Base-by-base conservation (phyloP, 2,329 filamentous ascomycete species). In the Hypoxylon sp. region DNA sequence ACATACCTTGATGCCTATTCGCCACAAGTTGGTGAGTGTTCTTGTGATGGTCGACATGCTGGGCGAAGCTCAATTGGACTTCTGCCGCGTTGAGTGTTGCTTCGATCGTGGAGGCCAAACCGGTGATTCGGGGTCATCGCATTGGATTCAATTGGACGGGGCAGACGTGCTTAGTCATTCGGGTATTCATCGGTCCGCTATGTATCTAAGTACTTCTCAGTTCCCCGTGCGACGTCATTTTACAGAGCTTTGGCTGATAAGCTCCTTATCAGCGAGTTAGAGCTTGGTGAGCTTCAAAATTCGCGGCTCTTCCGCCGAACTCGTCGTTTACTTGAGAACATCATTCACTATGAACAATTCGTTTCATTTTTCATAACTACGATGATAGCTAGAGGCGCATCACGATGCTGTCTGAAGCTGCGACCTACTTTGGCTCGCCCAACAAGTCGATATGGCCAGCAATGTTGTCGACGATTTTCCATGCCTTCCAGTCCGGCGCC, bases 1-100 rank as follows among this genome's bases (percentile, higher is more conserved):
- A 67, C 82, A 72, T 82, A 94, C 94, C 91, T 94, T 97, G 78
- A 98, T 78, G 61, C 96, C 96, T 79, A 97, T 89, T 83, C 89
- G 91, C 85, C 93, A 91, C 79, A 98, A 80, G 81, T 98, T 97
- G 82, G 90, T 87, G 78, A 98, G 82, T 27, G 95, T 98, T 83
- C 96, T 91, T 73, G 90, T 82, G 76, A 97, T 85, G 68, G 93
- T 97, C 86, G 96, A 98, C 96, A 99, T 99, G 80, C 80, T 81
- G 78, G 80, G 80, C 79, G 79, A 71, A 72, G 75, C 68, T 73
- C 75, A 78, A 79, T 79, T 71, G 76, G 70, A 69, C 68, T 66
- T 63, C 69, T 29, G 55, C 47, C 69, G 63, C 64, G 52, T 68
- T 62, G 62, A 57, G 62, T 51, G 62, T 58, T 64, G 63, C 44